These are phyloP conservation scores for Maudiozyma bulderi DNA, from an alignment of 805 yeast genomes.

Conservation along the genomic window DNA sequence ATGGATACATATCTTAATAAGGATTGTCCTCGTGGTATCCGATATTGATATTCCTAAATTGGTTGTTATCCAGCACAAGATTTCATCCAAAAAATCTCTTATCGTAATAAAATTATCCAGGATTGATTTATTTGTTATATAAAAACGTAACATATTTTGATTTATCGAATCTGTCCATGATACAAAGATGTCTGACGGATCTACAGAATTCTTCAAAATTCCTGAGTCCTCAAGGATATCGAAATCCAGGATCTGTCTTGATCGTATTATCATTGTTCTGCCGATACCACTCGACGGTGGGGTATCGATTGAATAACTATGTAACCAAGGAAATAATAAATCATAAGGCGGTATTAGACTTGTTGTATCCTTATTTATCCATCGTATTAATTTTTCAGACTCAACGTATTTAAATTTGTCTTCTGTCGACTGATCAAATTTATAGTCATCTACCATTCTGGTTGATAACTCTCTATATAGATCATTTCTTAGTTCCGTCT, in stretches of 20 bases:
- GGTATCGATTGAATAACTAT: constrained; percentile 56
- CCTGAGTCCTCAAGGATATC: constrained; percentile 30
- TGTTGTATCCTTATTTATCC: neutral
- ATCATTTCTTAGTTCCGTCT: neutral
- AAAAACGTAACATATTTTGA: constrained; percentile 26
- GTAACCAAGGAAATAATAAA: constrained; percentile 82
- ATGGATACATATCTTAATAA: constrained; percentile 16
- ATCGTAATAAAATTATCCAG: neutral
- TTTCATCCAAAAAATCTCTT: neutral
- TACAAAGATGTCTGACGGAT: constrained; percentile 43
- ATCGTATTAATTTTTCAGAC: neutral
- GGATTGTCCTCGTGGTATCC: constrained; percentile 9
- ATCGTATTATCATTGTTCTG: constrained; percentile 27
- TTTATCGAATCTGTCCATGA: constrained; percentile 31
- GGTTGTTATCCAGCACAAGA: neutral
- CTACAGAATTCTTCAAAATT: constrained; percentile 45
- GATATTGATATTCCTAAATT: neutral
- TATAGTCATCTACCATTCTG: neutral
- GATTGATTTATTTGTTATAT: neutral
- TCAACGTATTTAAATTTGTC: neutral
- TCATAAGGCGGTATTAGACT: constrained; percentile 51
- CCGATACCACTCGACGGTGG: constrained; percentile 42
- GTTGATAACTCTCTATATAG: neutral
- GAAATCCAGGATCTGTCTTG: constrained; percentile 9
- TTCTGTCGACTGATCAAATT: neutral